Conservation (phyloP, 352 stramenopile genomes). For the Phytophthora megakarya region DNA sequence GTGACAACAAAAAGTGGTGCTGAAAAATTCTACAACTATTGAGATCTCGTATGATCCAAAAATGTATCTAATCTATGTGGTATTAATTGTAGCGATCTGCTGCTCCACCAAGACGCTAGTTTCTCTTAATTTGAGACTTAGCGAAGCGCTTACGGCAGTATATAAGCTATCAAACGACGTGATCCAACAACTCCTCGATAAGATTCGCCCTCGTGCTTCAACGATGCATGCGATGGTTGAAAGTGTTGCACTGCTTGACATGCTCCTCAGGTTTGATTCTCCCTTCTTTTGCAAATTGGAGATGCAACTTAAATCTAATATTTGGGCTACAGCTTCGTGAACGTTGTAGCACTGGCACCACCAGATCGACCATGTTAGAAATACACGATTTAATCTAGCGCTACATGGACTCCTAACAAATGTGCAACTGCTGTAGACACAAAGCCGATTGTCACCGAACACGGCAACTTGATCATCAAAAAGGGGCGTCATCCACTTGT, state of each 20-base stretch:
- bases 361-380: conserved; percentile 72
- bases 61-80: neutral
- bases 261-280: conserved; percentile 80
- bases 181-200: conserved; percentile 82
- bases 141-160: conserved; percentile 81
- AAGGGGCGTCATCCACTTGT: conserved; percentile 81
- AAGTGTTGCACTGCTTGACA: conserved; percentile 90
- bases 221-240: conserved; percentile 89
- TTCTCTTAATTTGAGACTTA: conserved; percentile 82
- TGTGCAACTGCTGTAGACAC: conserved; percentile 46
- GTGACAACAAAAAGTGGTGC: conserved; percentile 68
- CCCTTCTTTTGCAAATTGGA: neutral
- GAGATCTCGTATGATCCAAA: neutral
- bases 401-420: neutral
- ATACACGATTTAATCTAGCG: neutral
- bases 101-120: conserved; percentile 90
- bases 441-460: conserved; percentile 62
- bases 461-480: conserved; percentile 84
- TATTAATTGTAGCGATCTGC: conserved; percentile 53
- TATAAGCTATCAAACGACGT: conserved; percentile 90
- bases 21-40: neutral
- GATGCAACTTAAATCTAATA: neutral
- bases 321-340: conserved; percentile 71
- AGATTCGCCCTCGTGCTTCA: conserved; percentile 73
- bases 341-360: conserved; percentile 81